phyloP scores from a whole-genome alignment of 805 yeast genomes.

The Grigorovia yakushimaensis region DNA sequence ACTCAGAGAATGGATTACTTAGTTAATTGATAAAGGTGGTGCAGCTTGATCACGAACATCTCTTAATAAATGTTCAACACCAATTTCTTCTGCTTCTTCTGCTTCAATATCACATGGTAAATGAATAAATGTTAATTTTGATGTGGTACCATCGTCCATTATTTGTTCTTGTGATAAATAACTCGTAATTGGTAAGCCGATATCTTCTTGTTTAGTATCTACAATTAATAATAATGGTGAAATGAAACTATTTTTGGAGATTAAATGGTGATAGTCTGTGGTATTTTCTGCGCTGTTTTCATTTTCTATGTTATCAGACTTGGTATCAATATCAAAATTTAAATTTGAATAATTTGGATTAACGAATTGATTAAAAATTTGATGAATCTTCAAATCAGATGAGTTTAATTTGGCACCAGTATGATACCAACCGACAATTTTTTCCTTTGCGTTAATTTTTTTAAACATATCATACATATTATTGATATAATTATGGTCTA shows the following conservation, averaged over 20 bases:
- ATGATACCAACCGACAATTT: conserved; percentile 97
- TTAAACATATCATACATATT: conserved; percentile 97
- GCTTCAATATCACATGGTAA: conserved; percentile 90
- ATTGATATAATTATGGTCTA: conserved; percentile 93
- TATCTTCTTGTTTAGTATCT: conserved; percentile 71
- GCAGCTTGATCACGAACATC: conserved; percentile 96
- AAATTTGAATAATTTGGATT: background rate
- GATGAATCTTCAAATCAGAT: conserved; percentile 86
- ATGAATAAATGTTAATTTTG: conserved; percentile 87
- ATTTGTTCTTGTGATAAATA: conserved; percentile 91
- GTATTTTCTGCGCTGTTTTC: background rate
- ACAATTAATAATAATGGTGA: conserved; percentile 76
- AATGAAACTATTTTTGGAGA: background rate
- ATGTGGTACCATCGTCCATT: conserved; percentile 88
- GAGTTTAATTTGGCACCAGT: conserved; percentile 88
- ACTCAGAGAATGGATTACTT: no score
- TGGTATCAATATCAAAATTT: background rate
- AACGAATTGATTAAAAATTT: conserved; percentile 60
- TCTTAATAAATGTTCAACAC: conserved; percentile 90
- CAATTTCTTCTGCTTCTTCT: conserved; percentile 98
- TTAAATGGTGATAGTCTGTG: background rate
- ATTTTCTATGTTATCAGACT: background rate
- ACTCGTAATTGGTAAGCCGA: conserved; percentile 94
- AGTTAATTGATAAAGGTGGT: conserved; percentile 78
- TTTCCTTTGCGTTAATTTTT: conserved; percentile 95